Evolutionary conservation across 2,329 filamentous ascomycete species (phyloP), one percentile per base, ranked within the genome.

Genomic region (Fusarium verrucosum): DNA sequence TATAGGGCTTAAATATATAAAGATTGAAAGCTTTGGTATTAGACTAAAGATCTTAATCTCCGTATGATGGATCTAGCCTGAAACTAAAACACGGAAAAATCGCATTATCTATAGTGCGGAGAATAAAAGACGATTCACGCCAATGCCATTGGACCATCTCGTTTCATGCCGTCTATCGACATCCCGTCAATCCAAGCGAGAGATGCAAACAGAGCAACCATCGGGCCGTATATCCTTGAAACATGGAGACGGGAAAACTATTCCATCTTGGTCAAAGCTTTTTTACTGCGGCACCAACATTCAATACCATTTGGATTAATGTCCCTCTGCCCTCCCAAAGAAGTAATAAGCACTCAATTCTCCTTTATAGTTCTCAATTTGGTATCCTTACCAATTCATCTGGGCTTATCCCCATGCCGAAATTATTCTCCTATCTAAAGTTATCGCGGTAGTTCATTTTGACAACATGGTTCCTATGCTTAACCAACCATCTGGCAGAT

Each of bases 161-260:
- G 47, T 36, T 43, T 43, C 47, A 5, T 36, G 10, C n/a, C 10
- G 9, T 13, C 4, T 10, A 42, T 43, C 3, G 17, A 35, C 11
- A 40, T 55, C 49, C 49, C 49, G 23, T 30, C 37, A 30, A 7
- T 25, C 30, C 52, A 23, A 25, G 23, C 23, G 37, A 37, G 25
- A 6, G n/a, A 28, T 4, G 26, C 36, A 26, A 16, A 17, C 11
- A 20, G 2, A 19, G 30, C 23, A 58, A 57, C 43, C 19, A 28
- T 7, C 41, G 49, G 55, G 55, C 57, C 57, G 57, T 20, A 26
- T 46, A 42, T 42, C 41, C 37, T 28, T 30, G 55, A 60, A 60
- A 54, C 41, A 60, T 11, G 47, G 45, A 26, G n/a, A 23, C 35
- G 30, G 47, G 28, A 41, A 44, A 59, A 59, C 22, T 58, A 42